Base-by-base conservation (phyloP, 352 stramenopile genomes). In the Globisporangium camurandrum region DNA sequence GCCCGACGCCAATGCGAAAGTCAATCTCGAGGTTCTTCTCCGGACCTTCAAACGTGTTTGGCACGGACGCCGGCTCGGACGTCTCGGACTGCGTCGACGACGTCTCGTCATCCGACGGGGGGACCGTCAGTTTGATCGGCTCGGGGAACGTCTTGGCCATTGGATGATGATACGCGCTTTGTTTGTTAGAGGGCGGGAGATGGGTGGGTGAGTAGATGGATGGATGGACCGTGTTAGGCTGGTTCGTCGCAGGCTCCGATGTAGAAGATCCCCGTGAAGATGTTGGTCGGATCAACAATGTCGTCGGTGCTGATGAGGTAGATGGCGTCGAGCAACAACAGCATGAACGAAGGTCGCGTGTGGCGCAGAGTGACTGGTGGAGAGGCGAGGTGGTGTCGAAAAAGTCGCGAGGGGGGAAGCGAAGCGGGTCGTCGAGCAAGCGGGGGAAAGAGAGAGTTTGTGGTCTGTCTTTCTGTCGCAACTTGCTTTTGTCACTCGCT, bases 1-100 rank as follows among this genome's bases (percentile, higher is more conserved):
- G 61, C 45, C 71, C 84, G 39, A 85, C 66, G 17, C 67, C 64
- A 19, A 72, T 49, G 51, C 77, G 76, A 68, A 99, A 98, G 66
- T 96, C 87, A 55, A 96, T 95, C 64, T 97, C 84, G 46, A 97
- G 78, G 66, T 97, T 98, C 72, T 99, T 99, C 64, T 99, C 95
- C 2, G 97, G 96, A 4, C 97, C 97, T 69, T 99, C 97, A 67
- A 99, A 99, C 37, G 78, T 91, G 67, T 89, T 92, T 46, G 69
- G 71, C 46, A 84, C 51, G 20, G 66, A 62, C 14, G 64, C 40
- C 10, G 40, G 36, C 46, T 86, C 74, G 11, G 75, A 89, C 24
- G 63, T 52, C 36, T 87, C 75, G 20, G 75, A 87, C 46, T 86
- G 71, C 48, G 78, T 88, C 46, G 75, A 88, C 51, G 60, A 67